Percentiles rank a stretch among this genome's conserved stretches.
Conservation (phyloP, 2,329 filamentous ascomycete species). For the Paradendryphiella salina region DNA sequence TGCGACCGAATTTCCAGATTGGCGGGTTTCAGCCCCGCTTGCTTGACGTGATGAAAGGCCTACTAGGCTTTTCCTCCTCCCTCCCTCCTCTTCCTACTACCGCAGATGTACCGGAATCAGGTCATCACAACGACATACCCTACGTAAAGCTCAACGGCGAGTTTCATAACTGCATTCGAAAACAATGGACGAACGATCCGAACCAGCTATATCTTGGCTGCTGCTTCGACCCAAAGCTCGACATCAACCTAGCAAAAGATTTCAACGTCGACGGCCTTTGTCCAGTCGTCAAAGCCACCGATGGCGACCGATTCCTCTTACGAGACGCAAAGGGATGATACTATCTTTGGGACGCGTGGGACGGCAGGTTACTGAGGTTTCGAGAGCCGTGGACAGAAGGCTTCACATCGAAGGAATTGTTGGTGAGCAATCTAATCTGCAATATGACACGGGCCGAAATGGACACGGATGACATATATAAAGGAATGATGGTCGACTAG, state of each 20-base stretch:
- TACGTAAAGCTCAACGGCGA: conserved; percentile 10
- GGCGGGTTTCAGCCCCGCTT: neutral
- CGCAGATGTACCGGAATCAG: neutral
- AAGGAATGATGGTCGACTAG: conserved; percentile 3
- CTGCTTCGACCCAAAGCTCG: conserved; percentile 2
- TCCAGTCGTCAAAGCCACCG: conserved; percentile 8
- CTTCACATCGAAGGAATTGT: conserved; percentile 8
- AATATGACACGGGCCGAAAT: conserved; percentile 7
- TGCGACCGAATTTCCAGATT: neutral
- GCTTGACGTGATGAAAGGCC: neutral
- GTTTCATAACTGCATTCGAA: neutral
- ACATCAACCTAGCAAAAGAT: conserved; percentile 6
- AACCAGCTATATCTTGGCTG: conserved; percentile 5
- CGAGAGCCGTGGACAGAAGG: conserved; percentile 6
- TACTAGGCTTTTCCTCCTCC: neutral
- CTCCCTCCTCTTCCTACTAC: neutral
- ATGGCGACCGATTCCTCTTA: conserved; percentile 7
- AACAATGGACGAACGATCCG: conserved; percentile 14
- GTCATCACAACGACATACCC: conserved; percentile 1
- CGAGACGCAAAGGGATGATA: conserved; percentile 1
- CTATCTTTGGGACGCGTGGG: conserved; percentile 15
- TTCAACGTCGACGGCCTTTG: conserved; percentile 9
- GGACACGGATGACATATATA: conserved; percentile 3
- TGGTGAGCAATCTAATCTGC: conserved; percentile 6
- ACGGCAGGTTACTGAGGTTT: conserved; percentile 7